Base-by-base conservation (phyloP, 805 yeast genomes). In the Pichia deserticola region DNA sequence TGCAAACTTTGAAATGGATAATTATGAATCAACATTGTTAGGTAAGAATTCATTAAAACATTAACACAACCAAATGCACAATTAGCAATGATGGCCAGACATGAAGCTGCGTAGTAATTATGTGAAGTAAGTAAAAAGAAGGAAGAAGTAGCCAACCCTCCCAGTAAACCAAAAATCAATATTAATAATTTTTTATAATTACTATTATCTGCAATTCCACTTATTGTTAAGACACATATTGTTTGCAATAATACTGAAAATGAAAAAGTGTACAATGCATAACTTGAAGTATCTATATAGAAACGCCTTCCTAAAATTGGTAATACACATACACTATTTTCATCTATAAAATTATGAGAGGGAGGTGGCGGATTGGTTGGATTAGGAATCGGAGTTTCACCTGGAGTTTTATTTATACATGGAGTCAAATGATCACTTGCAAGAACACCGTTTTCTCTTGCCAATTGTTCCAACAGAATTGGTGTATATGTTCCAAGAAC, bases 401-500 rank as follows among this genome's bases (percentile, higher is more conserved):
- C 46, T 4, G 55, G 53, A 6, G 61, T 54, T 12, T 47, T 41
- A 20, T 13, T 25, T 10, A 35, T 46, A 61, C 95, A 86, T 1
- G 82, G 81, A 11, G 75, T 68, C 2, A 75, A 51, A 53, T 78
- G 84, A 60, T 86, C 89, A 39, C 71, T 69, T 6, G 75, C 66
- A 50, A 74, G 61, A 8, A 86, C 92, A 29, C 89, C 92, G 60
- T 82, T 85, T 41, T 76, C 78, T 27, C 89, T 72, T 0, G 90
- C 95, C 52, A 82, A 74, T 57, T 82, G 84, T 53, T 86, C 89
- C 33, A 86, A 65, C 7, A 86, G 63, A 15, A 86, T 65, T 0
- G 93, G 93, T 6, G 86, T 83, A 61, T 84, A 86, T 0, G 92
- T 84, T 0, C 90, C 84, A 6, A 86, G 84, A 2, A 85, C 89